A percentile compares a stretch with the other conserved stretches of the same genome.
phyloP scores from a whole-genome alignment of 2,329 filamentous ascomycete species.

The Fusarium subtropicale region DNA sequence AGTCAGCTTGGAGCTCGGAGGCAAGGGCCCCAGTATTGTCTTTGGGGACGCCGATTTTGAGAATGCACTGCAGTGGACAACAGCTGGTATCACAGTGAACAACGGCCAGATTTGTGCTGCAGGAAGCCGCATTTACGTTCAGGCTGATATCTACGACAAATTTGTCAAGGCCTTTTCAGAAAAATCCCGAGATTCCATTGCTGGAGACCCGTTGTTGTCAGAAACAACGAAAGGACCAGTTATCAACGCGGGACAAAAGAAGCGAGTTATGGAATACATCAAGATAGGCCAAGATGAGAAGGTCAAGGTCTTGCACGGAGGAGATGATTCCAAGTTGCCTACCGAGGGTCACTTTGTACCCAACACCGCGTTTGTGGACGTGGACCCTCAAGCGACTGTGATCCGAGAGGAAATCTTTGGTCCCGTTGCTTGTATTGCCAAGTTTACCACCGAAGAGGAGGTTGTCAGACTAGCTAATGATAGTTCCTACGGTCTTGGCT shows the following conservation, averaged over 20 bases:
- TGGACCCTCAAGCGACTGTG: constrained; percentile 12
- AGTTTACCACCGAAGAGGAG: constrained; percentile 27
- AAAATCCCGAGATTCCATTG: constrained; percentile 6
- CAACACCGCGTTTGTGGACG: constrained; percentile 48
- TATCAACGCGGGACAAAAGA: constrained; percentile 73
- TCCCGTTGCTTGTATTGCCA: constrained; percentile 17
- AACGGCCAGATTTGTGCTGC: constrained; percentile 70
- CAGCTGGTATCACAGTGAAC: constrained; percentile 60
- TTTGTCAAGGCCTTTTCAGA: constrained; percentile 24
- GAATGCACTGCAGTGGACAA: constrained; percentile 66
- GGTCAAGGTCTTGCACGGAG: constrained; percentile 29
- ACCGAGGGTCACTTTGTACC: constrained; percentile 44
- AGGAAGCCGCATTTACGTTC: constrained; percentile 68
- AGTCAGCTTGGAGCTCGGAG: constrained; percentile 79
- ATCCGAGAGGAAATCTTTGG: constrained; percentile 32
- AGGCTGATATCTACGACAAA: constrained; percentile 63
- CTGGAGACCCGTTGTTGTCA: constrained; percentile 40
- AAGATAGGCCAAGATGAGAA: constrained; percentile 30
- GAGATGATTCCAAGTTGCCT: neutral
- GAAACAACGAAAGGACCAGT: constrained; percentile 52
- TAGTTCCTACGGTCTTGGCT: constrained; percentile 18
- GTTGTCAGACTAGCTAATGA: constrained; percentile 22
- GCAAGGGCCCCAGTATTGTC: constrained; percentile 71
- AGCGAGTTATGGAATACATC: constrained; percentile 59
- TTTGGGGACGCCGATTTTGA: constrained; percentile 71